A percentile compares a stretch with the other conserved stretches of the same genome.
These are phyloP conservation scores for Mycena leptocephala DNA, from an alignment of 768 basidiomycete genomes.

Conservation along the genomic window DNA sequence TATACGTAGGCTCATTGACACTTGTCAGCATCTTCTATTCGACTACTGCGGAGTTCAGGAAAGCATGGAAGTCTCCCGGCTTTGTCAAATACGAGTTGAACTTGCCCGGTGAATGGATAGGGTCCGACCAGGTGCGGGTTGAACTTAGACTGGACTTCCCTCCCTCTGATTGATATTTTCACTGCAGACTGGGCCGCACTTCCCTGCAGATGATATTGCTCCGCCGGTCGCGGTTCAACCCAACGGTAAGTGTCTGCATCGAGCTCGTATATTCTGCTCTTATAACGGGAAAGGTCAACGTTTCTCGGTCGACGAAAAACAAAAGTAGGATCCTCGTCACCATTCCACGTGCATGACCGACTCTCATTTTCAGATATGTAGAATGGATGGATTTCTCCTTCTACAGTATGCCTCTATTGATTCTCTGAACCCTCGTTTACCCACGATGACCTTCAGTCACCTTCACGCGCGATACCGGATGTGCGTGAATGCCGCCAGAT, in stretches of 20 bases:
- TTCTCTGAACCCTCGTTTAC: neutral
- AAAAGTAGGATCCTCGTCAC: slow-evolving; percentile 16
- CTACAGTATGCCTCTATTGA: slow-evolving; percentile 15
- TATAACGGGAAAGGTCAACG: slow-evolving; percentile 23
- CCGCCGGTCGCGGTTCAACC: slow-evolving; percentile 39
- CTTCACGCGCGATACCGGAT: slow-evolving; percentile 70
- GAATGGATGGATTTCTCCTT: slow-evolving; percentile 45
- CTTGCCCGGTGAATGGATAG: slow-evolving; percentile 37
- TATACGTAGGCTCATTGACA: neutral
- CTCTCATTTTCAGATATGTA: slow-evolving; percentile 28
- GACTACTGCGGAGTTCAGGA: slow-evolving; percentile 36
- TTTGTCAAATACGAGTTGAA: slow-evolving; percentile 39
- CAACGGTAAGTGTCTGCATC: slow-evolving; percentile 9
- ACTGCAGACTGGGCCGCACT: slow-evolving; percentile 7
- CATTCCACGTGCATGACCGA: neutral
- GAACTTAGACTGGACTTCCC: neutral
- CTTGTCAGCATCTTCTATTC: slow-evolving; percentile 35
- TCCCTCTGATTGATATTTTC: neutral
- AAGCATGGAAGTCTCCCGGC: slow-evolving; percentile 36
- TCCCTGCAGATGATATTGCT: slow-evolving; percentile 29
- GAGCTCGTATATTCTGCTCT: neutral
- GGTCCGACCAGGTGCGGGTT: slow-evolving; percentile 31
- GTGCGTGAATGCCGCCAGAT: slow-evolving; percentile 46
- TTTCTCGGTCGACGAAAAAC: slow-evolving; percentile 31
- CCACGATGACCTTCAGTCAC: slow-evolving; percentile 56